Percentiles rank a stretch among this genome's conserved stretches.
phyloP scores from a whole-genome alignment of 2,329 filamentous ascomycete genomes.

The Pseudocercospora crystallina region DNA sequence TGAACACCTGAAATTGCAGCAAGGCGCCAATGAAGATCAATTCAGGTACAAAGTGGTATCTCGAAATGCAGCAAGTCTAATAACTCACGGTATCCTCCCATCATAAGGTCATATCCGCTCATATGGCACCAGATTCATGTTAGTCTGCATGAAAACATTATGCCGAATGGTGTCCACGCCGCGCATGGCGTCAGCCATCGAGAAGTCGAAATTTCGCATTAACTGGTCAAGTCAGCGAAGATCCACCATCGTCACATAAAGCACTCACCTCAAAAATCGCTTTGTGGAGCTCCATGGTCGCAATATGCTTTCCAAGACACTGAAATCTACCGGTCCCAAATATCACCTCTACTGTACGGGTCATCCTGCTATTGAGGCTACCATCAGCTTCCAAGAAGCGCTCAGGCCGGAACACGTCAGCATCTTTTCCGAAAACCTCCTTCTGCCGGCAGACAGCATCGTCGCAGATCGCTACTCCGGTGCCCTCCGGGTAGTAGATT shows the following conservation, averaged over 20 bases:
- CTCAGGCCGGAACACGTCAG: slow-evolving; percentile 49
- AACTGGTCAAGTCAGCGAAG: slow-evolving; percentile 15
- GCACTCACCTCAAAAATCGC: slow-evolving; percentile 47
- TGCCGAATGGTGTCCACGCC: slow-evolving; percentile 18
- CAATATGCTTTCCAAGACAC: slow-evolving; percentile 52
- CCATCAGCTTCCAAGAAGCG: slow-evolving; percentile 48
- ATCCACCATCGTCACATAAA: background rate
- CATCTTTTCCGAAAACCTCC: slow-evolving; percentile 42
- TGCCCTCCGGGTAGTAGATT: slow-evolving; percentile 49
- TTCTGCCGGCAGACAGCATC: slow-evolving; percentile 44
- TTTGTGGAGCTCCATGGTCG: slow-evolving; percentile 52
- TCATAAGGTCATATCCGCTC: too few relatives aligned
- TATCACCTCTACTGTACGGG: slow-evolving; percentile 43
- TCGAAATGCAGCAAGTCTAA: too few relatives aligned
- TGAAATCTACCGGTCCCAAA: slow-evolving; percentile 49
- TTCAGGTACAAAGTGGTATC: too few relatives aligned
- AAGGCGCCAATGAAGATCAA: too few relatives aligned
- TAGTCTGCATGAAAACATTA: slow-evolving; percentile 20
- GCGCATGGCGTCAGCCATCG: slow-evolving; percentile 22
- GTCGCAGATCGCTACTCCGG: slow-evolving; percentile 46
- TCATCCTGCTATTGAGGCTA: slow-evolving; percentile 39
- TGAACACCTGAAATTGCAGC: too few relatives aligned
- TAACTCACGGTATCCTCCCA: too few relatives aligned
- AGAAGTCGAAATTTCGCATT: slow-evolving; percentile 22
- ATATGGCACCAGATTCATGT: slow-evolving; percentile 19